Conservation (phyloP, 306 rosid species). For the Sindora glabra region DNA sequence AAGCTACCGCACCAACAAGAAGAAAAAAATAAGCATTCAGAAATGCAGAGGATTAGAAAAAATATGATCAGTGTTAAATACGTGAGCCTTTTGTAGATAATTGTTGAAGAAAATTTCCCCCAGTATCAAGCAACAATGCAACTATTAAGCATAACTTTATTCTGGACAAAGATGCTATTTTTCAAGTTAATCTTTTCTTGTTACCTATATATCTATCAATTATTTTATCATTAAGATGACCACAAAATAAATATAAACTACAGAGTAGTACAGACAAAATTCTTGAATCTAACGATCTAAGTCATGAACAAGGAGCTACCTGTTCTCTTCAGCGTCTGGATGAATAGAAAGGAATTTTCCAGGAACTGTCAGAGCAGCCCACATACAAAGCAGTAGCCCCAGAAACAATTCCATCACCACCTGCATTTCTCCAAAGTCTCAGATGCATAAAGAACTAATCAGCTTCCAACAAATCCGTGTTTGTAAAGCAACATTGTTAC, state of each 20-base stretch:
- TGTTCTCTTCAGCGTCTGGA: conserved; percentile 75
- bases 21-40: too few species aligned
- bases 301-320: conserved; percentile 26
- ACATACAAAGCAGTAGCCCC: conserved; percentile 52
- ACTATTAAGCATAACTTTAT: too few species aligned
- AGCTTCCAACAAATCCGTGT: neutral
- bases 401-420: conserved; percentile 54
- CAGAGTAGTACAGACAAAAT: neutral
- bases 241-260: conserved; percentile 10
- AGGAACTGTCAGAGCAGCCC: conserved; percentile 70
- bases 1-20: too few species aligned
- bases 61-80: too few species aligned
- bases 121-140: too few species aligned
- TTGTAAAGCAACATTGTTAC: neutral
- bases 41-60: too few species aligned
- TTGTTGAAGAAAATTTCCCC: too few species aligned
- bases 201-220: neutral
- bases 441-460: neutral
- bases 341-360: conserved; percentile 70
- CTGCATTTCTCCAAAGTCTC: conserved; percentile 29
- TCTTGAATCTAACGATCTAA: neutral
- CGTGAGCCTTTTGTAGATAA: too few species aligned
- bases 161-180: neutral
- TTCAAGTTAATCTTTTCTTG: neutral
- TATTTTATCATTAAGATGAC: neutral